These are phyloP conservation scores for Termitomyces sp. DNA, from an alignment of 768 basidiomycete genomes.

Conservation along the genomic window DNA sequence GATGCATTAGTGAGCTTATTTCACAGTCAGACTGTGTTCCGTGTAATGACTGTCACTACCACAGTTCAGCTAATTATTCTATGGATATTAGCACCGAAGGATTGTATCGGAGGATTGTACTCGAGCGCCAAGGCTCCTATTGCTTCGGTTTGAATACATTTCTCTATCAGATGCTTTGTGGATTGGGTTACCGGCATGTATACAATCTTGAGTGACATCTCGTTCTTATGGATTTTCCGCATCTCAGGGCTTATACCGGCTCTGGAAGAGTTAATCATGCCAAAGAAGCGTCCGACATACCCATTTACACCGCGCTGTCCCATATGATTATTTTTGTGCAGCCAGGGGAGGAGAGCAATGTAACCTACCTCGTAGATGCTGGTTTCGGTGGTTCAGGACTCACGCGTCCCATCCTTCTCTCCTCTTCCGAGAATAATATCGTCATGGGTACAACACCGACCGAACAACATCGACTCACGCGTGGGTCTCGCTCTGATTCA, in stretches of 20 bases:
- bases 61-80: slow-evolving; percentile 4
- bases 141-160: slow-evolving; percentile 9
- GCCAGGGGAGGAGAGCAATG: slow-evolving; percentile 7
- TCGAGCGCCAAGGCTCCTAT: slow-evolving; percentile 9
- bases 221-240: background rate
- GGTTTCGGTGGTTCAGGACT: slow-evolving; percentile 11
- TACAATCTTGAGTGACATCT: background rate
- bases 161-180: slow-evolving; percentile 9
- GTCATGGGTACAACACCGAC: slow-evolving; percentile 9
- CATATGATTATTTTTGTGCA: slow-evolving; percentile 13
- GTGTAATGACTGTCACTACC: background rate
- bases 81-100: slow-evolving; percentile 8
- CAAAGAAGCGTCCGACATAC: slow-evolving; percentile 1
- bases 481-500: slow-evolving; percentile 6
- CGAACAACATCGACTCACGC: slow-evolving; percentile 7
- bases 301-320: slow-evolving; percentile 2
- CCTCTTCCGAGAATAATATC: slow-evolving; percentile 7
- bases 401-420: slow-evolving; percentile 6
- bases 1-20: slow-evolving; percentile 9
- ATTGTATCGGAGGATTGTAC: slow-evolving; percentile 5
- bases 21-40: background rate
- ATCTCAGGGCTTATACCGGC: slow-evolving; percentile 7
- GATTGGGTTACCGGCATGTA: slow-evolving; percentile 11
- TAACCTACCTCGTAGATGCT: slow-evolving; percentile 11
- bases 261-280: slow-evolving; percentile 4